Evolutionary conservation across 2,329 filamentous ascomycete genomes (phyloP).

Genomic region (Aspergillus hortae): DNA sequence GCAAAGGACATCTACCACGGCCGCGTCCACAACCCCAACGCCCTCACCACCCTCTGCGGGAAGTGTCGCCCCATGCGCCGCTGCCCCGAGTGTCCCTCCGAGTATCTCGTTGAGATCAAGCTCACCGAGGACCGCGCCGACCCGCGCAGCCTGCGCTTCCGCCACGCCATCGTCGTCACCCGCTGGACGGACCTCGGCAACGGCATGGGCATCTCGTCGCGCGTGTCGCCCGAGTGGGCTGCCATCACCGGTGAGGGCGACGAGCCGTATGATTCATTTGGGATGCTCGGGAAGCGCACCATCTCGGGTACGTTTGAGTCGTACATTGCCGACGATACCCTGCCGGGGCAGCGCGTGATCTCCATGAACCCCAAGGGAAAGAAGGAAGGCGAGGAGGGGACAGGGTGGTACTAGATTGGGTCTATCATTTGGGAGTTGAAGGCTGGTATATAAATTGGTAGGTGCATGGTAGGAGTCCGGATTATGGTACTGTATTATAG

Average conservation of each 20-base stretch:
- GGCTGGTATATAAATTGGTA: neutral
- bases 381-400: slow-evolving; percentile 52
- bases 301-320: slow-evolving; percentile 60
- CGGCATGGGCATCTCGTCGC: slow-evolving; percentile 44
- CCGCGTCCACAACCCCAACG: slow-evolving; percentile 33
- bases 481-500: neutral
- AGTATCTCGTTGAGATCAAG: slow-evolving; percentile 60
- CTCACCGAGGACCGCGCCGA: slow-evolving; percentile 54
- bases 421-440: neutral
- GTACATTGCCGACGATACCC: slow-evolving; percentile 50
- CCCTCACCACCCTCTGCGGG: slow-evolving; percentile 50
- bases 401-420: slow-evolving; percentile 54
- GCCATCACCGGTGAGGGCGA: slow-evolving; percentile 47
- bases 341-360: slow-evolving; percentile 57
- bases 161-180: slow-evolving; percentile 58
- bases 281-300: slow-evolving; percentile 50
- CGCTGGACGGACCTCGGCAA: slow-evolving; percentile 61
- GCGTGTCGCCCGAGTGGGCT: slow-evolving; percentile 51
- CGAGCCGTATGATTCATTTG: slow-evolving; percentile 53
- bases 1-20: slow-evolving; percentile 32
- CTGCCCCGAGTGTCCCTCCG: slow-evolving; percentile 60
- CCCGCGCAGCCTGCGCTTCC: slow-evolving; percentile 45
- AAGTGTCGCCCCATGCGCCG: slow-evolving; percentile 57
- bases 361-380: slow-evolving; percentile 57
- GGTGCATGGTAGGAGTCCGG: neutral